A percentile compares a stretch with the other conserved stretches of the same genome.
Evolutionary conservation across 192 early-diverging fungal genomes (phyloP).

Genomic region (Dissophora ornata): DNA sequence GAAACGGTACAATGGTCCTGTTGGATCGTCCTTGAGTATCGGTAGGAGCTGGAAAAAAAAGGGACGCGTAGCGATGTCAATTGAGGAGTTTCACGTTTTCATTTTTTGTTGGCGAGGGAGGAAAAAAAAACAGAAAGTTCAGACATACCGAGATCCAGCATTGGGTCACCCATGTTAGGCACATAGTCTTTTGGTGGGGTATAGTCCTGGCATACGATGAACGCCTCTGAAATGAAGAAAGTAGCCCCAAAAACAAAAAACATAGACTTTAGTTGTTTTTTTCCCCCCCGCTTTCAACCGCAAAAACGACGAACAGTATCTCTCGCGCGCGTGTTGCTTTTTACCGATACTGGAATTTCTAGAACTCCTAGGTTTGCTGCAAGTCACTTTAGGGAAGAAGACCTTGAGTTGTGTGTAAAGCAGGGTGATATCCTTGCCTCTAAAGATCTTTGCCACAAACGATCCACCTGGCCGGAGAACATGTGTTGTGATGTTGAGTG

Average conservation of each 20-base stretch:
- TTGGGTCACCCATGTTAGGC: constrained; percentile 91
- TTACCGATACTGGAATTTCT: constrained; percentile 87
- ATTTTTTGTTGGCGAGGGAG: no score
- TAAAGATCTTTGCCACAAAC: constrained; percentile 99
- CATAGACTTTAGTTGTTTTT: no score
- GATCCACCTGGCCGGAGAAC: constrained; percentile 90
- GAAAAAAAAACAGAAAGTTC: no score
- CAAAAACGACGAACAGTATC: neutral
- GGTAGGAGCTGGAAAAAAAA: constrained; percentile 36
- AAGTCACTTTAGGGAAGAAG: constrained; percentile 92
- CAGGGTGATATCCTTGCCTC: constrained; percentile 93
- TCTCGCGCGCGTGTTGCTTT: no score
- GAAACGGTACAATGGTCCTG: constrained; percentile 86
- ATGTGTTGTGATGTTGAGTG: constrained; percentile 97
- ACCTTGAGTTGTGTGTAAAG: constrained; percentile 91
- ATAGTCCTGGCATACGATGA: constrained; percentile 94
- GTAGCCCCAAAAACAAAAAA: neutral
- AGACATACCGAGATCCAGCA: constrained; percentile 81
- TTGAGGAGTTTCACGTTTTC: neutral
- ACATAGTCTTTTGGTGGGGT: constrained; percentile 84
- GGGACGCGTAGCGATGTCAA: neutral
- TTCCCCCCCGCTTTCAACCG: no score
- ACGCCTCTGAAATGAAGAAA: constrained; percentile 73
- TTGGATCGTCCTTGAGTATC: constrained; percentile 78
- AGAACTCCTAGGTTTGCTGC: constrained; percentile 93